Percentiles rank a stretch among this genome's conserved stretches.
Evolutionary conservation across 2,329 filamentous ascomycete species (phyloP).

Genomic region (Xylariales sp.): DNA sequence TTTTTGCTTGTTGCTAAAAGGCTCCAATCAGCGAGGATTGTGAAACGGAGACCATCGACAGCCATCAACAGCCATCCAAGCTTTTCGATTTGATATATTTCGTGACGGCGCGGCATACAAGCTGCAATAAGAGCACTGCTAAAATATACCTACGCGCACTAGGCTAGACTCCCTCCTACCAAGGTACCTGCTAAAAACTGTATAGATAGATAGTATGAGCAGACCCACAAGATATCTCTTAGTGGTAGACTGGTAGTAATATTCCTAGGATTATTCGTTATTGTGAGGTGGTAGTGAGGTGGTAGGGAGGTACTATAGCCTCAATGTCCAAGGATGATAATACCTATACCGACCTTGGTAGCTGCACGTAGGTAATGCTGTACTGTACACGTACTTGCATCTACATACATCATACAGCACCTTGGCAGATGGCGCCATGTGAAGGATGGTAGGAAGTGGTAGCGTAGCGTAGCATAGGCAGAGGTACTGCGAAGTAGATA

Average conservation of each 20-base stretch:
- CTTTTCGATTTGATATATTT: background rate
- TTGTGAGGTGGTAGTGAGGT: conserved; percentile 17
- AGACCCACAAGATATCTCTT: conserved; percentile 12
- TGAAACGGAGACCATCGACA: too few relatives aligned
- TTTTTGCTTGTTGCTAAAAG: background rate
- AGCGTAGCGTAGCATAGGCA: conserved; percentile 3
- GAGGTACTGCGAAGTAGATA: too few relatives aligned
- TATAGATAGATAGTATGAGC: background rate
- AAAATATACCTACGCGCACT: background rate
- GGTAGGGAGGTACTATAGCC: conserved; percentile 27
- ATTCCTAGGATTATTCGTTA: conserved; percentile 28
- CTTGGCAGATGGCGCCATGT: conserved; percentile 30
- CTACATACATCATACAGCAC: conserved; percentile 21
- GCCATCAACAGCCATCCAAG: background rate
- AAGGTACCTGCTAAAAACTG: too few relatives aligned
- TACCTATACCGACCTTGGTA: conserved; percentile 23
- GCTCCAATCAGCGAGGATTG: too few relatives aligned
- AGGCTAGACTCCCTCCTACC: too few relatives aligned
- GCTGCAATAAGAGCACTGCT: conserved; percentile 11
- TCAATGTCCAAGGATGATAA: conserved; percentile 14
- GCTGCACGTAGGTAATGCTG: conserved; percentile 17
- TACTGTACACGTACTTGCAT: conserved; percentile 35
- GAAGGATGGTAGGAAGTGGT: conserved; percentile 23
- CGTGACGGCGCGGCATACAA: background rate
- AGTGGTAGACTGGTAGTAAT: conserved; percentile 17